Evolutionary conservation across 176 grass and related monocot species (phyloP).

Genomic region (Thalia dealbata): DNA sequence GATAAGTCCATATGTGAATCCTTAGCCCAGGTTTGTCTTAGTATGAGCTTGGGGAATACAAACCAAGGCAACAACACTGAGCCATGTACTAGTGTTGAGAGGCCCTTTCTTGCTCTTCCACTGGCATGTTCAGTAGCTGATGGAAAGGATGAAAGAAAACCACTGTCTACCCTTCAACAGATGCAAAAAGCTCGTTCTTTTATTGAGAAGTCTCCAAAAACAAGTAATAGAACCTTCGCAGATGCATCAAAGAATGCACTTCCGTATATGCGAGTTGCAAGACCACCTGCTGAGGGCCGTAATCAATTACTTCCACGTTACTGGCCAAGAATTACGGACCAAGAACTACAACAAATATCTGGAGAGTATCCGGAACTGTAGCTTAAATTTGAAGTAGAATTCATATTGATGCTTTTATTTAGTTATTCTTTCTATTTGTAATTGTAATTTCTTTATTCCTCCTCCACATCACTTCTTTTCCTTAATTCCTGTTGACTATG

Average conservation of each 20-base stretch:
- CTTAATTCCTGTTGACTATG: slow-evolving; percentile 38
- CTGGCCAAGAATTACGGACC: slow-evolving; percentile 99
- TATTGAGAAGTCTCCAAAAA: slow-evolving; percentile 48
- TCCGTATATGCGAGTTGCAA: slow-evolving; percentile 85
- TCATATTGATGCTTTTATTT: not conserved
- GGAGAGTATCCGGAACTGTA: slow-evolving; percentile 76
- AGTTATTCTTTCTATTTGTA: not conserved
- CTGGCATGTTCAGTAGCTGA: slow-evolving; percentile 35
- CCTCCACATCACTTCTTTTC: slow-evolving; percentile 24
- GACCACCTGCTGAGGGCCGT: slow-evolving; percentile 84
- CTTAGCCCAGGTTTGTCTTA: slow-evolving; percentile 60
- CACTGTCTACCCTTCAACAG: slow-evolving; percentile 47
- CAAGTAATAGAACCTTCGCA: slow-evolving; percentile 34
- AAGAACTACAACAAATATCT: slow-evolving; percentile 99
- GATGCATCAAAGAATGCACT: slow-evolving; percentile 65
- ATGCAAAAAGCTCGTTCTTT: slow-evolving; percentile 58
- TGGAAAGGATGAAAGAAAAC: slow-evolving; percentile 44
- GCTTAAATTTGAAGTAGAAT: not conserved
- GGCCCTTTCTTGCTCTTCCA: slow-evolving; percentile 32
- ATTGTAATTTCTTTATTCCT: slow-evolving; percentile 1
- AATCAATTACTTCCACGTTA: slow-evolving; percentile 96
- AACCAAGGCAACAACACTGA: slow-evolving; percentile 47
- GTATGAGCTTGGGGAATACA: slow-evolving; percentile 64
- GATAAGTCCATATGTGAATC: slow-evolving; percentile 54
- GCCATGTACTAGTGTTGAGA: slow-evolving; percentile 45